Evolutionary conservation across 768 basidiomycete genomes (phyloP), one percentile per base, ranked within the genome.

Genomic region (Psilocybe cubensis): DNA sequence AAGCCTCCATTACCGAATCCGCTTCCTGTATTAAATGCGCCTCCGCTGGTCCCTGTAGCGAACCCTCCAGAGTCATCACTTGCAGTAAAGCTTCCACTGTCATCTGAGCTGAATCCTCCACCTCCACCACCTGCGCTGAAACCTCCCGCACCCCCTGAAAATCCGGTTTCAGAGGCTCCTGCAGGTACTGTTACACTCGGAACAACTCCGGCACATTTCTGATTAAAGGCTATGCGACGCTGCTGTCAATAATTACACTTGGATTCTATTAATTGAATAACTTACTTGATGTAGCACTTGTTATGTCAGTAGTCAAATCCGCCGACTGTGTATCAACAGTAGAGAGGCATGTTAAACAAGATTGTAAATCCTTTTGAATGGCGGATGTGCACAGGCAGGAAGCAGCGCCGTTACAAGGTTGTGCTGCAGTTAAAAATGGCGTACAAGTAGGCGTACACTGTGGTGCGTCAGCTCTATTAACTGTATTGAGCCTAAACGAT

Each of bases 381-480:
- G 27, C 21, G 9, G 25, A 14, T 8, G 40, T 50, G 55, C 55
- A 56, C 14, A 56, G 24, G 29, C 55, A 56, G 3, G 47, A 33
- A 5, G 40, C 41, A 21, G 47, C 47, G 21, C 42, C 47, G 43
- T 43, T 35, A 21, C 55, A 56, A 8, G 55, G n/a, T 48, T 56
- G 6, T 20, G 48, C 56, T 18, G 50, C 42, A 12, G 20, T 44
- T 0, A 57, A 33, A n/a, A 57, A 52, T 1, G 56, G 41, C 9
- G 49, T 35, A 23, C 56, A 57, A 8, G 33, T 57, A 17, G 18
- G 4, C 5, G 49, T 45, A 24, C 56, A 57, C 56, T 57, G 9
- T 7, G 18, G 5, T 14, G 1, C 24, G 5, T 29, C n/a, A 43
- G 43, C 14, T 18, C 9, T 17, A 9, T 24, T 48, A 2, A 46